These are phyloP conservation scores for Carex cristatella DNA, from an alignment of 176 grass and related monocot genomes.

Conservation along the genomic window DNA sequence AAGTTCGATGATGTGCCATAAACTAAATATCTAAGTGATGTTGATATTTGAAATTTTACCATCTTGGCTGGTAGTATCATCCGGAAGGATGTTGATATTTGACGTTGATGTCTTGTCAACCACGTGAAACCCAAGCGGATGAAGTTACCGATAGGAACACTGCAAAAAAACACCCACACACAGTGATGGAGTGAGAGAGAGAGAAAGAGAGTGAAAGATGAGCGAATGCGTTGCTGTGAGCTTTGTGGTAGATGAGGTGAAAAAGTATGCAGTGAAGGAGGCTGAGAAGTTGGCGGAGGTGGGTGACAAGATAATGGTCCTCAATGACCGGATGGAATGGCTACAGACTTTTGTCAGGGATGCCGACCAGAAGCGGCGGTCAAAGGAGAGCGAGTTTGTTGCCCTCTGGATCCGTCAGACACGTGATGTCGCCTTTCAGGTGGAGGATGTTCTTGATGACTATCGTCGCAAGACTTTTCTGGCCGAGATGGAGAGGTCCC, in stretches of 20 bases:
- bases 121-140: too few relatives aligned
- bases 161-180: too few relatives aligned
- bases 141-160: too few relatives aligned
- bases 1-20: too few relatives aligned
- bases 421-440: slow-evolving; percentile 51
- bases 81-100: too few relatives aligned
- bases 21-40: too few relatives aligned
- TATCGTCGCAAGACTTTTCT: not conserved
- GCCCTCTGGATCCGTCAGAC: slow-evolving; percentile 59
- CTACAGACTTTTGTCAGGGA: slow-evolving; percentile 58
- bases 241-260: not conserved
- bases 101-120: too few relatives aligned
- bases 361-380: slow-evolving; percentile 46
- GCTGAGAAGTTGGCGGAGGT: not conserved
- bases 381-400: slow-evolving; percentile 39
- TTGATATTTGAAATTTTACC: too few relatives aligned
- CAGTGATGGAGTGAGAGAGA: not conserved
- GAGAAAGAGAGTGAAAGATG: not conserved
- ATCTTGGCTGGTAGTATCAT: too few relatives aligned
- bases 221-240: not conserved
- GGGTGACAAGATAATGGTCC: slow-evolving; percentile 20
- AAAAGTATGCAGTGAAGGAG: slow-evolving; percentile 10
- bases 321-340: slow-evolving; percentile 73
- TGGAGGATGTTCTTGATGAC: slow-evolving; percentile 59
- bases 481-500: not conserved